A percentile compares a stretch with the other conserved stretches of the same genome.
Evolutionary conservation across 805 yeast genomes (phyloP).

Genomic region (Candida tammaniensis): DNA sequence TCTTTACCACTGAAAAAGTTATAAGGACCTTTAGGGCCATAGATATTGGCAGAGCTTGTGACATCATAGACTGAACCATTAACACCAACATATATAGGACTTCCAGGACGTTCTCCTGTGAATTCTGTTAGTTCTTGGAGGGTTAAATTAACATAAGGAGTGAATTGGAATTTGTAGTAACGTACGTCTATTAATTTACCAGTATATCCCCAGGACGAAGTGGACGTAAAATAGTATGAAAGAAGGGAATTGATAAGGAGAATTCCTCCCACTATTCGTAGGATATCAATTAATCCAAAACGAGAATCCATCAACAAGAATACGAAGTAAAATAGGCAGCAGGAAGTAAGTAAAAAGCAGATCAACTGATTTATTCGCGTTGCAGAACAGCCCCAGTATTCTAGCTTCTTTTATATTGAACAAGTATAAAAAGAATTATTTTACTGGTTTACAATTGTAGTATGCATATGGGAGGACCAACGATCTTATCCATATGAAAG

Average conservation of each 20-base stretch:
- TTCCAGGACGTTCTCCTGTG: conserved; percentile 45
- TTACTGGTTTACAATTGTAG: too few species aligned
- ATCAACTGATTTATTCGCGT: too few species aligned
- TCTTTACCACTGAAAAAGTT: conserved; percentile 60
- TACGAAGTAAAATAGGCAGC: too few species aligned
- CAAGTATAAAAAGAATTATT: too few species aligned
- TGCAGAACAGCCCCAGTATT: too few species aligned
- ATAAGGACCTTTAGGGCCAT: conserved; percentile 56
- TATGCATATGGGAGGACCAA: too few species aligned
- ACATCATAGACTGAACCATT: conserved; percentile 68
- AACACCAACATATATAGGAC: conserved; percentile 59
- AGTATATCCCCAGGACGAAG: conserved; percentile 59
- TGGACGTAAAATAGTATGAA: conserved; percentile 58
- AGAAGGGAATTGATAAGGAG: conserved; percentile 44
- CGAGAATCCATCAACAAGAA: too few species aligned
- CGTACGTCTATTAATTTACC: conserved; percentile 47
- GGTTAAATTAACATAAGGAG: conserved; percentile 31
- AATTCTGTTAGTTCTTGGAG: conserved; percentile 45
- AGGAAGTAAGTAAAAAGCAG: too few species aligned
- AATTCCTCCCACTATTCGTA: conserved; percentile 46
- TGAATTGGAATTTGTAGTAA: conserved; percentile 31
- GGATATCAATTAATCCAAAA: conserved; percentile 37
- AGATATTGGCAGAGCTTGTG: conserved; percentile 43
- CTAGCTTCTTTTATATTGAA: too few species aligned
- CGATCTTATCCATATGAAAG: too few species aligned